Conservation (phyloP, 1,284 basidiomycete genomes). For the Porodaedalea pini region DNA sequence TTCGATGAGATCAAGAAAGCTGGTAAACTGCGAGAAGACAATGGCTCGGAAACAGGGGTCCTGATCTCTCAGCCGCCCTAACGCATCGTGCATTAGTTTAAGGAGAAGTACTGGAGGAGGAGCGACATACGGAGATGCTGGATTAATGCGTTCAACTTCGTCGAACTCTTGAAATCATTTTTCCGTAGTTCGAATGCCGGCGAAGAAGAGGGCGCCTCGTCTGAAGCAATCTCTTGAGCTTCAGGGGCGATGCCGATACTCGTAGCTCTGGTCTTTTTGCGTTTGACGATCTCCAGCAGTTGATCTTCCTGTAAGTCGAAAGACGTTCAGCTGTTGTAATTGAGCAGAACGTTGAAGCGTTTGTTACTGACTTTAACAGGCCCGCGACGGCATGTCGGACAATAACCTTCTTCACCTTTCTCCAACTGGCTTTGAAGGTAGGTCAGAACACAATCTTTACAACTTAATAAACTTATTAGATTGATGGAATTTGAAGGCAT, state of each 20-base stretch:
- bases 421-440: slow-evolving; percentile 64
- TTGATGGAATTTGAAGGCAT: neutral
- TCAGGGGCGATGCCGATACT: slow-evolving; percentile 15
- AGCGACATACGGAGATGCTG: slow-evolving; percentile 55
- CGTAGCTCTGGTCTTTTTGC: slow-evolving; percentile 21
- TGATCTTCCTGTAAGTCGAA: slow-evolving; percentile 42
- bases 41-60: slow-evolving; percentile 82
- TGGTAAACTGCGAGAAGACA: slow-evolving; percentile 86
- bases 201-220: slow-evolving; percentile 38
- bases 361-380: slow-evolving; percentile 52
- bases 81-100: neutral
- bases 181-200: slow-evolving; percentile 58
- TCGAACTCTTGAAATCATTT: slow-evolving; percentile 85
- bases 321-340: neutral
- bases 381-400: slow-evolving; percentile 65
- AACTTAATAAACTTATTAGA: slow-evolving; percentile 41
- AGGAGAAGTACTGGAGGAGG: neutral
- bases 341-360: neutral
- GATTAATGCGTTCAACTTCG: slow-evolving; percentile 78
- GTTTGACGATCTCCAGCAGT: slow-evolving; percentile 60
- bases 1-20: slow-evolving; percentile 82
- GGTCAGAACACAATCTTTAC: slow-evolving; percentile 78
- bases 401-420: slow-evolving; percentile 62
- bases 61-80: slow-evolving; percentile 60
- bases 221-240: slow-evolving; percentile 29